Base-by-base conservation (phyloP, 768 basidiomycete species). In the Lanmaoa pseudosensibilis region DNA sequence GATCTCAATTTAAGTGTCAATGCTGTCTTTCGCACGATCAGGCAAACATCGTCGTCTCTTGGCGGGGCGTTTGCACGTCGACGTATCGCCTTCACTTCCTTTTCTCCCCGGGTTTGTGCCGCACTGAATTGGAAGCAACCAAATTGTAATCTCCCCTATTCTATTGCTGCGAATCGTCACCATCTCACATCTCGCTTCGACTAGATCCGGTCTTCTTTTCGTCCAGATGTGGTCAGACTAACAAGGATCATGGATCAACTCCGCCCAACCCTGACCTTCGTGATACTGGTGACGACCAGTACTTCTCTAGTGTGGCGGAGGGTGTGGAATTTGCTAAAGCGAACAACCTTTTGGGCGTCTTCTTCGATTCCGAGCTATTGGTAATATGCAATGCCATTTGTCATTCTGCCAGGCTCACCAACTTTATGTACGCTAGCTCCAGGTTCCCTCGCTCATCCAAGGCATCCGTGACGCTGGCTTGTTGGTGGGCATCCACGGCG, bases 101-200 rank as follows among this genome's bases (percentile, higher is more conserved):
- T 91, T 71, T 88, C 89, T 46, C 92, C 95, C 10, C 87, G 91
- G 68, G 83, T 94, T 0, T 96, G 94, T 72, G 85, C 91, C 9
- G 87, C 91, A 16, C 73, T 98, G 53, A 98, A 99, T 67, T 98
- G 96, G 97, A 99, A 99, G 73, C 96, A 99, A 73, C 96, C 96
- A 13, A 98, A 98, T 72, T 98, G 96, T 93, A 75, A 73, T 37
- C 25, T 40, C 47, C 37, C 56, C 52, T 61, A 40, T 56, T 60
- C 44, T 39, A 61, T 55, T 60, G 4, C 45, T 67, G 58, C 65
- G 63, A 61, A 62, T 65, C 57, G 58, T 48, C 44, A n/a, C 41
- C 52, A 41, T 54, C 60, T 69, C 51, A 67, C 48, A 19, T 56
- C 30, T 56, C 40, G 46, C 61, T 61, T 58, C 64, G 52, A 54